Base-by-base conservation (phyloP, 1,139 yeast species). In the Entelexis paramagnoliae region DNA sequence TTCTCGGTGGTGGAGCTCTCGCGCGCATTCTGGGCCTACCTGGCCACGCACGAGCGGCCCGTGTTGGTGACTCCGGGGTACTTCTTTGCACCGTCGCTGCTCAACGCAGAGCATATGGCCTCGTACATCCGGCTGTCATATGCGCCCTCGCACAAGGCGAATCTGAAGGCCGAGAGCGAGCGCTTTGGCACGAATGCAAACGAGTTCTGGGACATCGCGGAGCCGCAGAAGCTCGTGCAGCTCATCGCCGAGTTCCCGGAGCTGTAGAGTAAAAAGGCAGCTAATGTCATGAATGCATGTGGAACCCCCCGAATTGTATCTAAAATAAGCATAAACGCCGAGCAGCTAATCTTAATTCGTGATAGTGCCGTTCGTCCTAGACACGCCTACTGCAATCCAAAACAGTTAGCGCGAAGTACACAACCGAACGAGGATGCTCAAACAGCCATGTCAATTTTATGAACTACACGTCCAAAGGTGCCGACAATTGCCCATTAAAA, bases 121-220 rank as follows among this genome's bases (percentile, higher is more conserved):
- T 54, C 58, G 33, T 67, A 60, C 52, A 60, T 63, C 54, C 62
- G 72, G 2, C 53, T 68, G 16, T 67, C 71, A 14, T 68, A 60
- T 55, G 71, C 70, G 4, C 67, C 68, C 1, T 59, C 64, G 17
- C 55, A 60, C 14, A 61, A 60, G 40, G 54, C 56, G 2, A 59
- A 59, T 28, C 55, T 68, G 34, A 50, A 50, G 34, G 51, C 52
- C 5, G 66, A 65, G 19, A 52, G 63, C 19, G 45, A 55, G 39
- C 52, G 64, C 11, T 60, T 68, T 46, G 68, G 66, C 7, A 45
- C 50, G 17, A 64, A 65, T 17, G 56, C 66, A 19, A 58, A 53
- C 16, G 55, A 53, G 32, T 64, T 64, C 54, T 64, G 64, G 65
- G 46, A 52, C 26, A 48, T 62, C 16, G 45, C 50, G 7, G 57